Evolutionary conservation across 768 basidiomycete genomes (phyloP), one percentile per base, ranked within the genome.

Genomic region (Podaxis sp.): DNA sequence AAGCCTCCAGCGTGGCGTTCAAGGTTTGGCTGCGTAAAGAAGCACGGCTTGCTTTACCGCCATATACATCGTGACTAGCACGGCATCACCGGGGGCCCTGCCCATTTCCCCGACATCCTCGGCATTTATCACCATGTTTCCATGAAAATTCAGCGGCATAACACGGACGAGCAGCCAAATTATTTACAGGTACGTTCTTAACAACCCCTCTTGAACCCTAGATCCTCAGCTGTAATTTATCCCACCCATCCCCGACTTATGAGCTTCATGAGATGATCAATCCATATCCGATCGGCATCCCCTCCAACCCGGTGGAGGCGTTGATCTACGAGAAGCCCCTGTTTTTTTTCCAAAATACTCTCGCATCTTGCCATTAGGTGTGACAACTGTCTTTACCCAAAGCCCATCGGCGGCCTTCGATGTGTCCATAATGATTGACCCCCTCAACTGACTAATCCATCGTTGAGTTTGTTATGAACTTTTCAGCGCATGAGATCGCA

Each of bases 291-390:
- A 52, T 35, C 50, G 13, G n/a, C 16, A 52, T 5, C 42, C n/a
- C 42, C 42, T 2, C 1, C 23, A 23, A 23, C 23, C 23, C 23
- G 23, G 23, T 23, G 23, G 23, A 2, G 7, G 11, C 11, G 25
- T 35, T 57, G 55, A 57, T 57, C 55, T 13, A 57, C 55, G 36
- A 42, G 55, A 55, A 57, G 55, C 55, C 55, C 57, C 36, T 23
- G 40, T 50, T 38, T 37, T 50, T 38, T 37, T 50, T 27, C 47
- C 37, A 55, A 14, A 28, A 46, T 56, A 13, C 27, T 47, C 27
- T 47, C 36, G 10, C n/a, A 38, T 55, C 54, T 4, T 5, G 35
- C 18, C 32, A 32, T 1, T 6, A 32, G 32, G 32, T 32, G 44
- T 47, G 55, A 56, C 55, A 56, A 32, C 5, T 44, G 18, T 35